Evolutionary conservation across 371 early-diverging fungal species (phyloP), one percentile per base, ranked within the genome.

Genomic region (Rhizopus delemar): DNA sequence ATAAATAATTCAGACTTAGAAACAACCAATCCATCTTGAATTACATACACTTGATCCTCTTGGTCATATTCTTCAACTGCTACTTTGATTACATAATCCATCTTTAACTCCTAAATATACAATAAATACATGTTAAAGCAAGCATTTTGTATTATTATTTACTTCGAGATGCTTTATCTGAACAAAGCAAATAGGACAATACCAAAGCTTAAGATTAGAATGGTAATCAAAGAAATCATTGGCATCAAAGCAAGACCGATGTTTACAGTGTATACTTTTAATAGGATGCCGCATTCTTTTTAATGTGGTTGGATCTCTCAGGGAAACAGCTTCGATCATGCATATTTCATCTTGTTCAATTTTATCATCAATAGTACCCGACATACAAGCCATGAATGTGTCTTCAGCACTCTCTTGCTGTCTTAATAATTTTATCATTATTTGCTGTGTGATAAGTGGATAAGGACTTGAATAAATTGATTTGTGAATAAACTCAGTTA

Each of bases 81-180:
- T 6, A 39, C 22, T 57, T 66, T 60, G 3, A 22, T 57, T 13
- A 48, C 8, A 54, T 61, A 66, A 46, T 62, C 62, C 31, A 62
- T 54, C 15, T 57, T 46, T 36, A 66, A 35, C 32, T 66, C 66
- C 66, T 65, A 41, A 29, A 5, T 49, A 13, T 29, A 4, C 33
- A 32, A 8, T 4, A 58, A 43, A 29, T 28, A 41, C 13, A 46
- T 51, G 9, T 31, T 38, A 35, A 45, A 53, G 15, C 7, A 41
- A 8, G 13, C 4, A 29, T 29, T 56, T 55, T 51, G 36, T 39
- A 22, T 41, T 60, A 53, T 33, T 41, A 29, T n/a, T 52, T 58
- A 66, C 66, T 50, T 66, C 62, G 6, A 57, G 54, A 38, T 38
- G 53, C 39, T 66, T 66, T n/a, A 66, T 66, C 50, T 66, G 66